These are phyloP conservation scores for Septoria linicola DNA, from an alignment of 2,329 filamentous ascomycete species.

Conservation along the genomic window DNA sequence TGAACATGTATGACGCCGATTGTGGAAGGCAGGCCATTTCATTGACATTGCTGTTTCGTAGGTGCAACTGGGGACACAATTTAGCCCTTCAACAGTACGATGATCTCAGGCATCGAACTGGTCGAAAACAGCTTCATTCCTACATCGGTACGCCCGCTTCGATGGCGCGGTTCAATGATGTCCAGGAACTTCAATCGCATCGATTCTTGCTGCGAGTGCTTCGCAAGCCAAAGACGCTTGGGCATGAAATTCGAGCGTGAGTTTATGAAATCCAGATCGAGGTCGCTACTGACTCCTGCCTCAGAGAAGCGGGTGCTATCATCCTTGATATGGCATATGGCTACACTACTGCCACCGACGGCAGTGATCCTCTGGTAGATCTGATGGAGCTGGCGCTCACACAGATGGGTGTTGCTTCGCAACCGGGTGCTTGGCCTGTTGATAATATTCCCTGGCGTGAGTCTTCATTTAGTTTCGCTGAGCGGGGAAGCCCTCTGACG, in stretches of 20 bases:
- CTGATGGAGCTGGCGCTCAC: slow-evolving; percentile 43
- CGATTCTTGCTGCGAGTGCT: slow-evolving; percentile 46
- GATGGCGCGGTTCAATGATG: slow-evolving; percentile 41
- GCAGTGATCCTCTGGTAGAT: slow-evolving; percentile 46
- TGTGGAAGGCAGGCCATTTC: slow-evolving; percentile 1
- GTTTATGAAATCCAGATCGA: background rate
- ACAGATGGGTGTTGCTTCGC: slow-evolving; percentile 42
- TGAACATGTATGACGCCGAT: slow-evolving; percentile 20
- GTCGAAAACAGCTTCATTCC: slow-evolving; percentile 49
- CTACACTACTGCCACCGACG: slow-evolving; percentile 45
- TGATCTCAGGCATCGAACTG: slow-evolving; percentile 23
- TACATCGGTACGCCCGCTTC: slow-evolving; percentile 47
- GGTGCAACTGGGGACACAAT: slow-evolving; percentile 41
- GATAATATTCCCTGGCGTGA: slow-evolving; percentile 46
- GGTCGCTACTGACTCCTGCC: background rate
- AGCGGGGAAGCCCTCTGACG: background rate
- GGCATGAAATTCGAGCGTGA: slow-evolving; percentile 43
- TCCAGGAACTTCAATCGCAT: slow-evolving; percentile 49
- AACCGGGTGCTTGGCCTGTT: slow-evolving; percentile 48
- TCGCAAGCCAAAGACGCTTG: slow-evolving; percentile 40
- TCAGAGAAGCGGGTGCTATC: slow-evolving; percentile 40
- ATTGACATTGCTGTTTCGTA: background rate
- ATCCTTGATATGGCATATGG: slow-evolving; percentile 50
- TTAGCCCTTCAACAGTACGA: slow-evolving; percentile 25
- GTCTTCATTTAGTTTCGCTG: background rate